Evolutionary conservation across 1,139 yeast species (phyloP), one percentile per base, ranked within the genome.

Genomic region (Kazachstania sp.): DNA sequence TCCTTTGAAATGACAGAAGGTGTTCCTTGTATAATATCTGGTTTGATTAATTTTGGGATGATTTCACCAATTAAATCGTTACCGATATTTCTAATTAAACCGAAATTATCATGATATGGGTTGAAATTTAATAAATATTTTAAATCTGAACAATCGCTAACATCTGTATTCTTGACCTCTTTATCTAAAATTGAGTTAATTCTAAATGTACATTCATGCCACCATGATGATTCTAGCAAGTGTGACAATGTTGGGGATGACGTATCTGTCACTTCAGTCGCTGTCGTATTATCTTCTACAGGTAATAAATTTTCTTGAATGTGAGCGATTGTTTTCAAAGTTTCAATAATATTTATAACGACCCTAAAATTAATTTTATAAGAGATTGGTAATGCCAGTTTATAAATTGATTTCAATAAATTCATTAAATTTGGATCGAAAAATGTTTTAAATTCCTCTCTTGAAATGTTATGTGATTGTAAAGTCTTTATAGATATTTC

Each of bases 401-500:
- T 57, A 46, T 55, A 62, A 5, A 61, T 42, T 6, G 51, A 43
- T 43, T 58, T 59, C 20, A 63, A 34, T 8, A 57, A 51, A 19
- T 51, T 51, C 20, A 56, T 37, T 2, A 60, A 35, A 4, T 45
- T 34, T 3, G 43, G 41, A 44, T 56, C 62, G 19, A 63, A 50
- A 41, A 62, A 57, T 12, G 47, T 50, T 2, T 28, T 28, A 20
- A 55, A 51, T 2, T 43, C 48, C 9, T 45, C 49, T 15, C 13
- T n/a, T 20, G 37, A 13, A 3, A 48, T 36, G 5, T 57, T 40
- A 28, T 54, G 54, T 3, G 50, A 52, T 41, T 55, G 60, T 29
- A 57, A 52, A 16, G 58, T 57, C 48, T 52, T 63, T 54, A 50
- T 60, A 44, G 49, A 67, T 34, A 66, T 57, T 53, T 82, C 86